Conservation (phyloP, 2,329 filamentous ascomycete genomes). For the Colletotrichum sublineola region DNA sequence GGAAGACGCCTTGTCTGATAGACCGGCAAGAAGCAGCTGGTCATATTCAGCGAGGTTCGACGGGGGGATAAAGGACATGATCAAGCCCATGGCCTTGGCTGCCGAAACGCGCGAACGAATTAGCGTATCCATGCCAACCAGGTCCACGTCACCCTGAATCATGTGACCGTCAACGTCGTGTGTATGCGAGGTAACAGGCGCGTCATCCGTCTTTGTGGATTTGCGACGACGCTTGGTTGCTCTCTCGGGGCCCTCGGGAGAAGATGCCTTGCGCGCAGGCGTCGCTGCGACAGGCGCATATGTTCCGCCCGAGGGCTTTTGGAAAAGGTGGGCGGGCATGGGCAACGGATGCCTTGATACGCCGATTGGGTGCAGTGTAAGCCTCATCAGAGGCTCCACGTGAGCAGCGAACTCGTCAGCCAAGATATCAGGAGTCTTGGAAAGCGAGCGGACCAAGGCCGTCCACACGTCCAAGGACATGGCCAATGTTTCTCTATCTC, state of each 20-base stretch:
- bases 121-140: slow-evolving; percentile 90
- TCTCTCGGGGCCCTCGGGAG: slow-evolving; percentile 70
- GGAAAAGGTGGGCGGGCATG: slow-evolving; percentile 90
- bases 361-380: slow-evolving; percentile 92
- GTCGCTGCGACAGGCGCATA: slow-evolving; percentile 70
- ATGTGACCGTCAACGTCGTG: slow-evolving; percentile 99
- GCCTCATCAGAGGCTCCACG: slow-evolving; percentile 83
- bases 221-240: slow-evolving; percentile 83
- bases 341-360: slow-evolving; percentile 91
- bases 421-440: slow-evolving; percentile 73
- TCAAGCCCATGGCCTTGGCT: slow-evolving; percentile 85
- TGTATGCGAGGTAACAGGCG: slow-evolving; percentile 71
- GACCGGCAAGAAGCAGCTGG: slow-evolving; percentile 72
- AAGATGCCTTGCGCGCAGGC: slow-evolving; percentile 63
- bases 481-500: slow-evolving; percentile 84
- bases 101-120: slow-evolving; percentile 91
- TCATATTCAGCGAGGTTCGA: slow-evolving; percentile 74
- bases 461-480: slow-evolving; percentile 91
- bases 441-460: slow-evolving; percentile 78
- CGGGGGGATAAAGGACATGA: slow-evolving; percentile 83
- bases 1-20: slow-evolving; percentile 83
- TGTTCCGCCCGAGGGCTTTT: slow-evolving; percentile 90
- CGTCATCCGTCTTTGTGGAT: slow-evolving; percentile 84
- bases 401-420: slow-evolving; percentile 81
- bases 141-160: slow-evolving; percentile 95